Evolutionary conservation across 345 rosid species (phyloP), one percentile per base, ranked within the genome.

Genomic region (Combretum micranthum): DNA sequence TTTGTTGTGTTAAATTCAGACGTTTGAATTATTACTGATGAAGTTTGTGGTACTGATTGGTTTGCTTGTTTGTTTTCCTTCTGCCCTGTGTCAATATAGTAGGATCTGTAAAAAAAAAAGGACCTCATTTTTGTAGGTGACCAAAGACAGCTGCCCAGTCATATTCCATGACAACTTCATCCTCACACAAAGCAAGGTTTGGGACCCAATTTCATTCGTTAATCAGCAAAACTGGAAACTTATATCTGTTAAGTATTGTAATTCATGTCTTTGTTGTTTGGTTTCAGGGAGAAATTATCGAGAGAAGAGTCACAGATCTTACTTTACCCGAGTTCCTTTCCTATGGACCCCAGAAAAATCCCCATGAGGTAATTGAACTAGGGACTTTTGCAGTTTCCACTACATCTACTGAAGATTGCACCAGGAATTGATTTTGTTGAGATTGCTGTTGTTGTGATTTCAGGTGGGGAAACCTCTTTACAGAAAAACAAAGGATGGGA

Each of bases 151-250:
- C 69, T 86, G 89, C 73, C 98, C 98, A 7, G 80, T 92, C 72
- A 88, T 92, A 68, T 92, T 88, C 81, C 98, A 92, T 54, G 98
- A 92, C 76, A 67, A 80, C 55, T 69, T 83, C 52, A 83, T 92
- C 81, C 64, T 81, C 73, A 77, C 85, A 3, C 70, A 83, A 74
- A 86, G 77, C 16, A 66, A 86, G 44, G 91, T 83, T 67, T 75
- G 96, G 60, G 11, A 14, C 47, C 26, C 47, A 20, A 20, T 50
- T 26, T 19, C 20, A 20, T 20, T 37, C 20, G 15, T 15, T 17
- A n/a, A 16, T 19, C 20, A 21, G 15, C 22, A 13, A 19, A 16
- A 16, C 44, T 37, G 22, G 21, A n/a, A n/a, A 13, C 52, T 26
- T 11, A 2, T 26, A 3, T 15, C 26, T 57, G 49, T 42, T 0